Percentiles rank a stretch among this genome's conserved stretches.
Evolutionary conservation across 2,329 filamentous ascomycete genomes (phyloP).

Genomic region (Aspergillus niger): DNA sequence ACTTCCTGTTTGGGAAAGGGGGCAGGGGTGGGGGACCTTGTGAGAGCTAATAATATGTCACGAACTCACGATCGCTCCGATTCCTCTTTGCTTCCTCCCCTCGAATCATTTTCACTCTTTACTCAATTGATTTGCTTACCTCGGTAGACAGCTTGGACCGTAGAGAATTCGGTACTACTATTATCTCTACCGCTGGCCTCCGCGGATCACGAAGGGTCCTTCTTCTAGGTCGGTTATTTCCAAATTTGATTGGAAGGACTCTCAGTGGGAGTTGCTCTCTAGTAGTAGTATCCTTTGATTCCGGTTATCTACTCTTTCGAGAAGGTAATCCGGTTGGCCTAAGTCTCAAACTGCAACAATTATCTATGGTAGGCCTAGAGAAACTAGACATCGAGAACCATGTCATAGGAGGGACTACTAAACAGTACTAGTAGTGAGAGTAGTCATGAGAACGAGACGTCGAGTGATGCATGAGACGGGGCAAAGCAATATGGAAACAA

Average conservation of each 20-base stretch:
- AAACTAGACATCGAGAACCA: too few species aligned
- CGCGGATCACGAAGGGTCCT: neutral
- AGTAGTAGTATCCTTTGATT: neutral
- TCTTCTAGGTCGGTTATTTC: neutral
- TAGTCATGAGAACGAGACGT: too few species aligned
- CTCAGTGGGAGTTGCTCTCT: neutral
- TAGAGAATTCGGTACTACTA: neutral
- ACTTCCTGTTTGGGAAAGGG: conserved; percentile 12
- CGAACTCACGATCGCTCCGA: conserved; percentile 14
- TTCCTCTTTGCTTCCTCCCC: neutral
- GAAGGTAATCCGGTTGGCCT: neutral
- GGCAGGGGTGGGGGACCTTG: conserved; percentile 5
- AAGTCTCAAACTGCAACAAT: neutral
- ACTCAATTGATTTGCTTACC: neutral
- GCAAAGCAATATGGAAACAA: too few species aligned
- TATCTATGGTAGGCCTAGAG: too few species aligned
- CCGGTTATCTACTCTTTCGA: neutral
- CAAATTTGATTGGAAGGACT: conserved; percentile 1
- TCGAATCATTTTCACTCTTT: too few species aligned
- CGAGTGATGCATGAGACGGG: neutral
- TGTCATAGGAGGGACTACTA: too few species aligned
- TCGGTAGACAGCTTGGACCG: neutral
- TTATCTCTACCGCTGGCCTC: neutral
- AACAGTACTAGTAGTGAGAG: too few species aligned
- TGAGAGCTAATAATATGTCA: conserved; percentile 19